These are phyloP conservation scores for Didymella glomerata DNA, from an alignment of 2,329 filamentous ascomycete genomes.

Conservation along the genomic window DNA sequence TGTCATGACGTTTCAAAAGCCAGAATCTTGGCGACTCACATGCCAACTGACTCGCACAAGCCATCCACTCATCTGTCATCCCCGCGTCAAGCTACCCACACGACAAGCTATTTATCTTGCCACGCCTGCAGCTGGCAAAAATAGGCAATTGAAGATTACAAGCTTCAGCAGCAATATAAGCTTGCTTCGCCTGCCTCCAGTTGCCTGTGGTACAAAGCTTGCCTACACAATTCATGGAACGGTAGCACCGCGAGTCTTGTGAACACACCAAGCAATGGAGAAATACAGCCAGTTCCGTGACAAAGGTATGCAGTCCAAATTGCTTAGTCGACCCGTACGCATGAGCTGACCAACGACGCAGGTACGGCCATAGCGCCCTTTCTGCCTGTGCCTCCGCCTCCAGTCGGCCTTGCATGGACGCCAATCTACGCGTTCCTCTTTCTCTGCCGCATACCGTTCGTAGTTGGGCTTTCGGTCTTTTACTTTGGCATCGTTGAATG, in stretches of 20 bases:
- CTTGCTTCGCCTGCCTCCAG: background rate
- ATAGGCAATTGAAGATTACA: conserved; percentile 19
- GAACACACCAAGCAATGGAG: conserved; percentile 69
- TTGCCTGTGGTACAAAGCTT: background rate
- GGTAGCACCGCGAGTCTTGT: conserved; percentile 27
- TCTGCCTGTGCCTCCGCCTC: conserved; percentile 77
- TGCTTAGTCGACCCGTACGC: background rate
- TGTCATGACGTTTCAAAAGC: conserved; percentile 19
- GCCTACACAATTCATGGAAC: conserved; percentile 28
- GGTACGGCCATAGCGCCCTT: conserved; percentile 97
- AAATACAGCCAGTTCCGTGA: conserved; percentile 95
- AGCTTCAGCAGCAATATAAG: conserved; percentile 12
- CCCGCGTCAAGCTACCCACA: conserved; percentile 27
- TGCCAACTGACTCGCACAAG: conserved; percentile 30
- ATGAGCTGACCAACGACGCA: conserved; percentile 52
- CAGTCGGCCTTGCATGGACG: conserved; percentile 67
- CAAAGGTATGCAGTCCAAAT: conserved; percentile 67
- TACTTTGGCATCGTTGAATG: conserved; percentile 87
- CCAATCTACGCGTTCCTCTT: conserved; percentile 77
- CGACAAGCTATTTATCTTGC: conserved; percentile 16
- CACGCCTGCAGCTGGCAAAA: conserved; percentile 24
- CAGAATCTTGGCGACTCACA: conserved; percentile 39
- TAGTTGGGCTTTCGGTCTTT: conserved; percentile 70
- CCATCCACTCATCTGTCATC: conserved; percentile 25
- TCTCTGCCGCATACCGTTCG: conserved; percentile 78